Evolutionary conservation across 345 rosid genomes (phyloP), one percentile per base, ranked within the genome.

Genomic region (Heritiera fomes): DNA sequence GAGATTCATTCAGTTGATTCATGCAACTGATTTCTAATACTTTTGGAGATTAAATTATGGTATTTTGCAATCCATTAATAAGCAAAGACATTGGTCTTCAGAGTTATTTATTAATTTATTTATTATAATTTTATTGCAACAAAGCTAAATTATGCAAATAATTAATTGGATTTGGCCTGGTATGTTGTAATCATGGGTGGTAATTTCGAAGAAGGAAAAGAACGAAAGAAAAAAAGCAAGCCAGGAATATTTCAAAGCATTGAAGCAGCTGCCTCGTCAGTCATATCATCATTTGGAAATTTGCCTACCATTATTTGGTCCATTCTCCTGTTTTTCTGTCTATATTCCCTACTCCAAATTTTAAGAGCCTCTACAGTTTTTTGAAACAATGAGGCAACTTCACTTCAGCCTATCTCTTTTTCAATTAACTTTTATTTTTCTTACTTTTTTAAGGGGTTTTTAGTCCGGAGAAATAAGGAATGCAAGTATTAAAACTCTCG

Each of bases 181-280:
- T 14, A 5, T 59, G 43, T 10, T 64, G n/a, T 69, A 53, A 73
- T 23, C 28, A 34, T 34, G 1, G 38, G 75, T 73, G 85, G 81
- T 68, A 58, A 76, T 72, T 63, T 80, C 85, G 11, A 81, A 76
- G 82, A 4, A 73, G 2, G 12, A 17, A 76, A 67, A 38, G 47
- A 72, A 65, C 83, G 72, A 34, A 77, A 79, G 53, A 30, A 83
- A 71, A 78, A 80, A 30, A 80, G 28, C 45, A 56, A 50, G 8
- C n/a, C 20, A 45, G 70, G 75, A 76, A 76, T 53, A 66, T 52
- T 34, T 34, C 38, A 34, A 34, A 34, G 38, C 38, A 53, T 55
- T 30, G 30, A 32, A 38, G 43, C 80, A 62, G 59, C 73, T 32
- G 2, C n/a, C 17, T 76, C 63, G 84, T 84, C 28, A 23, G 28